Conservation (phyloP, 495 filamentous ascomycete genomes). For the Penicillium flavigenum region DNA sequence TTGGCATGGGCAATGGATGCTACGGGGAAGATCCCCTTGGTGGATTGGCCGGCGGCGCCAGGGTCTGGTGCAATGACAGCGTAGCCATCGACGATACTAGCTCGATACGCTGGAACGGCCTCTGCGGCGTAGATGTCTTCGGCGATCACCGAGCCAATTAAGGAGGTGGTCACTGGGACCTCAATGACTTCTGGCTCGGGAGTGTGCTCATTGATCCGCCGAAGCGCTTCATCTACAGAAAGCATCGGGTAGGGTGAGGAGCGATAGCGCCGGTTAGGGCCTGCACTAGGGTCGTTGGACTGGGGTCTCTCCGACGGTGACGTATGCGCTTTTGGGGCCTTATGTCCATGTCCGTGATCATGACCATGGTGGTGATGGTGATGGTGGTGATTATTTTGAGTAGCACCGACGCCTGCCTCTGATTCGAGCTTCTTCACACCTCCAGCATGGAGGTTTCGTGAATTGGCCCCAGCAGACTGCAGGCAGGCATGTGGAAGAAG, state of each 20-base stretch:
- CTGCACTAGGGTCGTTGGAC: slow-evolving; percentile 80
- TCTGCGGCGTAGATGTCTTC: slow-evolving; percentile 78
- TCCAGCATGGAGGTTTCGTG: slow-evolving; percentile 73
- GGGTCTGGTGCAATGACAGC: slow-evolving; percentile 59
- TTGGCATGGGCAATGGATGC: slow-evolving; percentile 82
- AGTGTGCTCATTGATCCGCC: slow-evolving; percentile 67
- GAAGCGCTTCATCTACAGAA: slow-evolving; percentile 75
- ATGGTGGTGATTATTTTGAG: slow-evolving; percentile 47
- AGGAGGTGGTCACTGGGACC: slow-evolving; percentile 54
- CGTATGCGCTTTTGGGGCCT: slow-evolving; percentile 69
- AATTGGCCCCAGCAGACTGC: slow-evolving; percentile 82
- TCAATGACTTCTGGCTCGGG: slow-evolving; percentile 56
- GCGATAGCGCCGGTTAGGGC: slow-evolving; percentile 73
- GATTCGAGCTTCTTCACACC: slow-evolving; percentile 81
- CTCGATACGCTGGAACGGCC: slow-evolving; percentile 85
- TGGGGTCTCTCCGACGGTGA: slow-evolving; percentile 54
- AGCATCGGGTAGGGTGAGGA: slow-evolving; percentile 92
- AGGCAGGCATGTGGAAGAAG: slow-evolving; percentile 90
- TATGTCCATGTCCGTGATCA: slow-evolving; percentile 63
- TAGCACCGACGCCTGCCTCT: slow-evolving; percentile 64
- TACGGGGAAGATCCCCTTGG: slow-evolving; percentile 81
- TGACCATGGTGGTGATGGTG: slow-evolving; percentile 58
- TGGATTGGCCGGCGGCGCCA: slow-evolving; percentile 53
- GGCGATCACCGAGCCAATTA: slow-evolving; percentile 78
- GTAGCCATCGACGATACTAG: slow-evolving; percentile 97